Evolutionary conservation across 2,329 filamentous ascomycete species (phyloP).

Genomic region (Herpotrichia juniperi): DNA sequence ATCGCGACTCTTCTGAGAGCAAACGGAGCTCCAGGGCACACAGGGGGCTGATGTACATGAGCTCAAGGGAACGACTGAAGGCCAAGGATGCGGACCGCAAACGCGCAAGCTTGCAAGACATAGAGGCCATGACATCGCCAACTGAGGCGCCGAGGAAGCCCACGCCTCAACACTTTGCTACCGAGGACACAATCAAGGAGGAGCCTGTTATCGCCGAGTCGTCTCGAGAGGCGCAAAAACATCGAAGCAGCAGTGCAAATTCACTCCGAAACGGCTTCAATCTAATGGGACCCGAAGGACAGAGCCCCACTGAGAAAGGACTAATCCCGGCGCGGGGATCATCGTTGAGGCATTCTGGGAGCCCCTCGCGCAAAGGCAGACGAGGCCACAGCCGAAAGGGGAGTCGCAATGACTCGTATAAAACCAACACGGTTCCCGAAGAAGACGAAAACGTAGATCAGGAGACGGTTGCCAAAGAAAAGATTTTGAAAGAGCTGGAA

Average conservation of each 20-base stretch:
- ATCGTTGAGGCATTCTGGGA: conserved; percentile 40
- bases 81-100: conserved; percentile 69
- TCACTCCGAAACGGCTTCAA: conserved; percentile 35
- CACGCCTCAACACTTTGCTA: conserved; percentile 31
- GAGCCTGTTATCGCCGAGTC: conserved; percentile 38
- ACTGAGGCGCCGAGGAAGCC: conserved; percentile 28
- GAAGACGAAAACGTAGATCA: conserved; percentile 32
- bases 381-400: conserved; percentile 28
- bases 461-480: conserved; percentile 30
- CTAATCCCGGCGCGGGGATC: conserved; percentile 42
- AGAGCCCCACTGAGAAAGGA: conserved; percentile 35
- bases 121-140: conserved; percentile 45
- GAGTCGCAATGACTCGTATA: conserved; percentile 33
- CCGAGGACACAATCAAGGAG: conserved; percentile 46
- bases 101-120: conserved; percentile 54
- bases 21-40: conserved; percentile 45
- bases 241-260: conserved; percentile 39
- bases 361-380: conserved; percentile 39
- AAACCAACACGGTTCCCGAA: conserved; percentile 31
- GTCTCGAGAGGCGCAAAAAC: conserved; percentile 33
- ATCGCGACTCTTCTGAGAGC: conserved; percentile 41
- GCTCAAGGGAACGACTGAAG: conserved; percentile 70
- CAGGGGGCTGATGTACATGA: conserved; percentile 74
- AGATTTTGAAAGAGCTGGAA: conserved; percentile 40
- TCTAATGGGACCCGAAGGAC: conserved; percentile 25